Percentiles rank a stretch among this genome's conserved stretches.
Conservation (phyloP, 208 protist species). For the Angomonas ambiguus region DNA sequence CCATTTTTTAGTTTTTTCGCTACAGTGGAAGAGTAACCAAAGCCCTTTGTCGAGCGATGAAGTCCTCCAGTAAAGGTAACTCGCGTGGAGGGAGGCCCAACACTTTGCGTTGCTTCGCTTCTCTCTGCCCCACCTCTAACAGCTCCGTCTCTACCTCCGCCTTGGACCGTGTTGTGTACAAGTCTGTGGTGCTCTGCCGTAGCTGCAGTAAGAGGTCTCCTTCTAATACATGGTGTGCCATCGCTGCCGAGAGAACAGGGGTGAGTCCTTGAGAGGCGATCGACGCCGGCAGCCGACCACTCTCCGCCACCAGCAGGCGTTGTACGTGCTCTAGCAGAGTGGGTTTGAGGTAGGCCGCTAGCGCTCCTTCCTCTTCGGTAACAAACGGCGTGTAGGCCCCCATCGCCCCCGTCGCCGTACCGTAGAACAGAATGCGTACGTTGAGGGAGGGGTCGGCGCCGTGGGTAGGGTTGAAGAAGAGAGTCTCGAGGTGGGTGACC, state of each 20-base stretch:
- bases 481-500: conserved; percentile 54
- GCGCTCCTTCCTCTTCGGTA: conserved; percentile 58
- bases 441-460: conserved; percentile 34
- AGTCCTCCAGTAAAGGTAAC: conserved; percentile 44
- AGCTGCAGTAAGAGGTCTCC: conserved; percentile 19
- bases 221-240: conserved; percentile 37
- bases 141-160: conserved; percentile 42
- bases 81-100: conserved; percentile 56
- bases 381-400: conserved; percentile 70
- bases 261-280: not conserved
- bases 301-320: conserved; percentile 24
- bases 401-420: conserved; percentile 56
- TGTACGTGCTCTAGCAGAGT: conserved; percentile 21
- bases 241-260: not conserved
- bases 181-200: not conserved
- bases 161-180: conserved; percentile 15
- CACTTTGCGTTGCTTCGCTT: conserved; percentile 47
- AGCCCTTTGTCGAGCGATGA: conserved; percentile 67
- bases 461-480: conserved; percentile 40
- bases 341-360: conserved; percentile 57
- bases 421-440: conserved; percentile 58
- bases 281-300: conserved; percentile 1
- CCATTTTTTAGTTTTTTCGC: not conserved
- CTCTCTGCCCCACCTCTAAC: conserved; percentile 28
- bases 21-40: conserved; percentile 63